Percentiles rank a stretch among this genome's conserved stretches.
Conservation (phyloP, 139 green algal species). For the Penium margaritaceum region DNA sequence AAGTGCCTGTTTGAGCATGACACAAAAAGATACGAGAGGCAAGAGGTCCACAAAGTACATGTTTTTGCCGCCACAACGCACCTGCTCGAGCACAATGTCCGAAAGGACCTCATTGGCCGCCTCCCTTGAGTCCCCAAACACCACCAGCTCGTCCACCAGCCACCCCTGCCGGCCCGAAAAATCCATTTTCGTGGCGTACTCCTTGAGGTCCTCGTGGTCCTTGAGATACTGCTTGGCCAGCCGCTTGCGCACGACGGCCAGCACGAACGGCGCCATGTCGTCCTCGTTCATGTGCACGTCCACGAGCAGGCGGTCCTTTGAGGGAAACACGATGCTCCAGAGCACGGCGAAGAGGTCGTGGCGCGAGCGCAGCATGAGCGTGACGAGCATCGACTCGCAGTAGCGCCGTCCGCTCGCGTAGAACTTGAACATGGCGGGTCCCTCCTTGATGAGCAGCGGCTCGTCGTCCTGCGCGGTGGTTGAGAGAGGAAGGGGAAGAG, state of each 20-base stretch:
- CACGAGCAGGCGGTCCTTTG: slow-evolving; percentile 16
- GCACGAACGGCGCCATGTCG: slow-evolving; percentile 43
- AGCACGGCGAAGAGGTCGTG: slow-evolving; percentile 39
- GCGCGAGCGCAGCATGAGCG: slow-evolving; percentile 25
- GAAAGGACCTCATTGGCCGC: slow-evolving; percentile 3
- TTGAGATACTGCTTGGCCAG: neutral
- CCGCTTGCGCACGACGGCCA: slow-evolving; percentile 8
- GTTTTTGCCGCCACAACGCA: no score
- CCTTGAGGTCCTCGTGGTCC: slow-evolving; percentile 1
- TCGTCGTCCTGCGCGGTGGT: no score
- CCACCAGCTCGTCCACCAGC: neutral
- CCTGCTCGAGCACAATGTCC: neutral
- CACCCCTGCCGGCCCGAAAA: neutral
- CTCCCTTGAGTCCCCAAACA: neutral
- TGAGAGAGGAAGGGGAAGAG: no score
- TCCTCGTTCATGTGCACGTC: slow-evolving; percentile 47
- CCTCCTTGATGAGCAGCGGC: slow-evolving; percentile 37
- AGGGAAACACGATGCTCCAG: slow-evolving; percentile 15
- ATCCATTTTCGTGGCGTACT: neutral
- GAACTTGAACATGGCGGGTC: slow-evolving; percentile 39
- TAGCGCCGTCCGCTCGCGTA: slow-evolving; percentile 36
- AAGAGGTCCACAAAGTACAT: no score
- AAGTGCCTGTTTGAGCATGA: no score
- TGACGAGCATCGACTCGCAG: slow-evolving; percentile 40
- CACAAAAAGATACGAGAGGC: no score